Evolutionary conservation across 169 alveolate genomes (phyloP).

Genomic region (Plasmodium sp.): DNA sequence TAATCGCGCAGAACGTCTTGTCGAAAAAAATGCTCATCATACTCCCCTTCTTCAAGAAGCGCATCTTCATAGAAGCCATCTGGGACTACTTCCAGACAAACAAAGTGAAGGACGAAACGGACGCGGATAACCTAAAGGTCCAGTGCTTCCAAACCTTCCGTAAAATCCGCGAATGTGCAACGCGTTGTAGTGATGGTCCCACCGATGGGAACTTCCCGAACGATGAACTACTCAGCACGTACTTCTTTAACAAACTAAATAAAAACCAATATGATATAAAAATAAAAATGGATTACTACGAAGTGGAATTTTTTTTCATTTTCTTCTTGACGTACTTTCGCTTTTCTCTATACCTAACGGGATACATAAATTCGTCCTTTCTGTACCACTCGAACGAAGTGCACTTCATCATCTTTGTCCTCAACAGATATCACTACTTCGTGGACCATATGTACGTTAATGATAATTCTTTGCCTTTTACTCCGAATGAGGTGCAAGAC

Average conservation of each 20-base stretch:
- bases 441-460: conserved; percentile 15
- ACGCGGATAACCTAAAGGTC: background rate
- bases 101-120: background rate
- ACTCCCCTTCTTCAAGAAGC: conserved; percentile 32
- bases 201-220: background rate
- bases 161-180: background rate
- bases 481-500: conserved; percentile 6
- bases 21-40: background rate
- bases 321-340: conserved; percentile 44
- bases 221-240: background rate
- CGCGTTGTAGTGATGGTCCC: background rate
- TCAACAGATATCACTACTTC: conserved; percentile 43
- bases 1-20: background rate
- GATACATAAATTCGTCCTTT: conserved; percentile 34
- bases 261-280: background rate
- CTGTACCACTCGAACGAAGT: conserved; percentile 49
- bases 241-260: conserved; percentile 20
- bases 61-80: conserved; percentile 44
- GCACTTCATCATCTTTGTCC: conserved; percentile 30
- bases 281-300: conserved; percentile 41
- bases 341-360: conserved; percentile 21
- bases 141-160: conserved; percentile 14
- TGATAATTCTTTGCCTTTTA: conserved; percentile 12
- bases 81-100: background rate
- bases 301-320: conserved; percentile 24